Conservation (phyloP, 2,329 filamentous ascomycete species). For the Nemania serpens region DNA sequence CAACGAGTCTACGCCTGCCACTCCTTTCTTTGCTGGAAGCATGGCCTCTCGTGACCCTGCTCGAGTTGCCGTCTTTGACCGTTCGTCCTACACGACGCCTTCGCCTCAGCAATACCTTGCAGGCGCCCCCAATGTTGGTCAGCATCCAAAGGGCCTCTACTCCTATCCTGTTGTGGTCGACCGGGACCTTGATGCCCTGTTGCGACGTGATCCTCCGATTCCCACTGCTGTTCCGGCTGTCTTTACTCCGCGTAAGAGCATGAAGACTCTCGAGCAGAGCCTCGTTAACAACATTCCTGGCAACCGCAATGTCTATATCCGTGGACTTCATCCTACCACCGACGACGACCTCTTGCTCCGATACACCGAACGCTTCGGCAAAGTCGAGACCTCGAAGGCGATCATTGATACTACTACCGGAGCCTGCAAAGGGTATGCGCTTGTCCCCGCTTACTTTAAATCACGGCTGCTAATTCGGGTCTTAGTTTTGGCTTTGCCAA, state of each 20-base stretch:
- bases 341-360: conserved; percentile 85
- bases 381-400: conserved; percentile 95
- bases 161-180: conserved; percentile 47
- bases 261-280: conserved; percentile 91
- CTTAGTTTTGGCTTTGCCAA: conserved; percentile 95
- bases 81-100: conserved; percentile 68
- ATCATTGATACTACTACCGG: conserved; percentile 95
- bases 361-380: conserved; percentile 87
- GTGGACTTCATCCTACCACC: conserved; percentile 91
- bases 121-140: conserved; percentile 41
- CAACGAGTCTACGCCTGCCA: conserved; percentile 68
- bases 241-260: conserved; percentile 80
- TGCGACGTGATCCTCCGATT: conserved; percentile 78
- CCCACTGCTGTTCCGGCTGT: conserved; percentile 89
- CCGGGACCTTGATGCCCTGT: conserved; percentile 64
- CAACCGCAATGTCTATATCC: conserved; percentile 98
- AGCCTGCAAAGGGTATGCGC: conserved; percentile 87
- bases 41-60: conserved; percentile 64
- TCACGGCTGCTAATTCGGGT: conserved; percentile 36
- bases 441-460: neutral
- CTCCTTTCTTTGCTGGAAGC: conserved; percentile 66
- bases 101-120: conserved; percentile 64
- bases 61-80: conserved; percentile 63
- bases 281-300: conserved; percentile 88
- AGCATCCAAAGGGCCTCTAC: conserved; percentile 48